phyloP scores from a whole-genome alignment of 805 yeast species.

The Suhomyces emberorum region DNA sequence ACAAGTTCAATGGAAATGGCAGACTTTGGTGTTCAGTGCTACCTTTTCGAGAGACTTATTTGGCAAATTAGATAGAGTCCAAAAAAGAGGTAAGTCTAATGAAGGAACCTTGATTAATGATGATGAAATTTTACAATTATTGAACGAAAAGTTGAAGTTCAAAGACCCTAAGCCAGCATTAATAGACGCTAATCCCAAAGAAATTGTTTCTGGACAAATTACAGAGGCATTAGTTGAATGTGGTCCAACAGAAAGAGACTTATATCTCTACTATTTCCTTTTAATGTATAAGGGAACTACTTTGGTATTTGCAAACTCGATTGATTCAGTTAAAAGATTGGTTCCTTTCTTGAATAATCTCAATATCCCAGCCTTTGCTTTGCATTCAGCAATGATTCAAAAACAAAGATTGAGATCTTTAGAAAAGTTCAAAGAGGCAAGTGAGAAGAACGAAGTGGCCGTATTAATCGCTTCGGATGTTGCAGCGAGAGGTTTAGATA shows the following conservation, averaged over 20 bases:
- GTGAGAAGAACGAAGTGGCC: constrained; percentile 46
- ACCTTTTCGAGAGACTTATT: constrained; percentile 84
- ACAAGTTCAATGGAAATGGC: constrained; percentile 51
- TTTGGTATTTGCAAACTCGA: constrained; percentile 89
- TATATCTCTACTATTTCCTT: constrained; percentile 83
- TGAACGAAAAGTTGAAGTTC: constrained; percentile 70
- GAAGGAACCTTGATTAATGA: constrained; percentile 40
- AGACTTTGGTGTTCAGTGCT: constrained; percentile 92
- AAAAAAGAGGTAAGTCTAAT: constrained; percentile 18
- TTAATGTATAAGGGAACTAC: constrained; percentile 86
- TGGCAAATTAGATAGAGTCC: constrained; percentile 55
- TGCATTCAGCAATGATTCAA: constrained; percentile 94
- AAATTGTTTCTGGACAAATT: constrained; percentile 68
- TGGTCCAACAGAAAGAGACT: constrained; percentile 84
- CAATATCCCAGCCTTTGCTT: constrained; percentile 64
- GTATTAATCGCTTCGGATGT: constrained; percentile 93
- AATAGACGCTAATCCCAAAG: constrained; percentile 84
- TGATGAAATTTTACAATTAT: constrained; percentile 61
- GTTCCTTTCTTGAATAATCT: constrained; percentile 72
- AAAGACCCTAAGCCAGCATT: constrained; percentile 62
- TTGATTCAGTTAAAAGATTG: constrained; percentile 87
- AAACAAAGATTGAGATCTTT: constrained; percentile 84
- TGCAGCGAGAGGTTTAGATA: constrained; percentile 97
- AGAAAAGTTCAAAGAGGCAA: constrained; percentile 69
- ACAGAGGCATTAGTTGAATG: constrained; percentile 90